Evolutionary conservation across 164 flowering plant species (phyloP).

Genomic region (Euptelea pleiosperma): DNA sequence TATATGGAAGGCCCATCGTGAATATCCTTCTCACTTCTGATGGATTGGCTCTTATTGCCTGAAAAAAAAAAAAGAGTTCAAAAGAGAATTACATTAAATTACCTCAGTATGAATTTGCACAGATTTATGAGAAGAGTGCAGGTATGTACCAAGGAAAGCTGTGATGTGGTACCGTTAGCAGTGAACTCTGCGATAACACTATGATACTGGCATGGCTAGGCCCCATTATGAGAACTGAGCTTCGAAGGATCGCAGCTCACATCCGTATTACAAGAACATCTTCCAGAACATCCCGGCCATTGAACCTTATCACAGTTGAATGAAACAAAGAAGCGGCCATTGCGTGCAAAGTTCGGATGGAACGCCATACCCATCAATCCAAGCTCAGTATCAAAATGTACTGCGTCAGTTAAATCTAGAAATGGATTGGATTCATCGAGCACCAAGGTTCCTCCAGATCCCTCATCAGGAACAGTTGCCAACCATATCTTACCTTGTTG

Average conservation of each 20-base stretch:
- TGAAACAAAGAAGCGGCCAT: conserved; percentile 85
- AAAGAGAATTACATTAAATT: conserved; percentile 7
- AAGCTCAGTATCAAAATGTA: conserved; percentile 65
- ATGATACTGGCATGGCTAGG: conserved; percentile 76
- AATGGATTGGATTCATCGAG: conserved; percentile 66
- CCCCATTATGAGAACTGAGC: conserved; percentile 55
- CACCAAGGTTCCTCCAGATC: conserved; percentile 55
- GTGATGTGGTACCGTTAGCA: conserved; percentile 49
- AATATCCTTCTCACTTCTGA: conserved; percentile 85
- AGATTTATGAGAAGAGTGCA: not conserved
- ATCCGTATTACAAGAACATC: conserved; percentile 88
- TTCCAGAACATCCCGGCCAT: conserved; percentile 69
- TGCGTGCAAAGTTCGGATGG: conserved; percentile 72
- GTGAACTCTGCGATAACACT: conserved; percentile 75
- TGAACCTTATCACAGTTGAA: conserved; percentile 76
- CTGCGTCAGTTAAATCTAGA: conserved; percentile 74
- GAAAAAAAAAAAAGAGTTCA: conserved; percentile 22
- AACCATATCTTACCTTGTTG: conserved; percentile 80
- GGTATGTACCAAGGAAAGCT: conserved; percentile 54
- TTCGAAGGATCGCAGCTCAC: conserved; percentile 86
- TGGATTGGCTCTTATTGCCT: conserved; percentile 69
- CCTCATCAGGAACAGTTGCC: conserved; percentile 66
- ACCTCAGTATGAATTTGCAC: not conserved
- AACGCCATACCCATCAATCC: conserved; percentile 86
- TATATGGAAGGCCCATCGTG: conserved; percentile 92